A percentile compares a stretch with the other conserved stretches of the same genome.
Evolutionary conservation across 2,329 filamentous ascomycete species (phyloP).

Genomic region (Colletotrichum tabaci): DNA sequence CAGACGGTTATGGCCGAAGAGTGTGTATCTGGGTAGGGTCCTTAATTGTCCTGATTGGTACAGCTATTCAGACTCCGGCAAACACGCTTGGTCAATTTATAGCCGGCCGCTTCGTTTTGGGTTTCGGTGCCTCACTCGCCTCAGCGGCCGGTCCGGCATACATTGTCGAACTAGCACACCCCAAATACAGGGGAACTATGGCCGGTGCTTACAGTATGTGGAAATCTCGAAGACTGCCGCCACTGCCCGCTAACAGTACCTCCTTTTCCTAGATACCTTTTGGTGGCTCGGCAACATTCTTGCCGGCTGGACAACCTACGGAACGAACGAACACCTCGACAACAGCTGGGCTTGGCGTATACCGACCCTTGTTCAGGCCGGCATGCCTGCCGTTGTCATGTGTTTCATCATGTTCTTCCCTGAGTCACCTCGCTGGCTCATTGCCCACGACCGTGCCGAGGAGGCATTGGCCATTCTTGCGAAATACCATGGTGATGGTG

Average conservation of each 20-base stretch:
- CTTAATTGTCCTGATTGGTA: constrained; percentile 62
- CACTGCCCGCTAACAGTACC: not conserved
- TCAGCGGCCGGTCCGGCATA: constrained; percentile 74
- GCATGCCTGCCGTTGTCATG: constrained; percentile 59
- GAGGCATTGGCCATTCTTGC: constrained; percentile 70
- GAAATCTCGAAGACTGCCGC: no score
- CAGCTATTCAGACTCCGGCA: constrained; percentile 59
- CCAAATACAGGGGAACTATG: constrained; percentile 67
- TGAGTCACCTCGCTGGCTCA: constrained; percentile 81
- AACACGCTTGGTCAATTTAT: constrained; percentile 63
- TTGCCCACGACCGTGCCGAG: constrained; percentile 70
- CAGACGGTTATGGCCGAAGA: constrained; percentile 65
- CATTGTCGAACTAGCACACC: constrained; percentile 74
- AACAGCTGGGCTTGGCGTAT: constrained; percentile 69
- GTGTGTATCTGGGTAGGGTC: constrained; percentile 66
- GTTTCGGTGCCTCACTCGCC: constrained; percentile 71
- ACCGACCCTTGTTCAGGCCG: constrained; percentile 68
- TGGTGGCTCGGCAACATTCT: constrained; percentile 62
- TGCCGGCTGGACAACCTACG: constrained; percentile 57
- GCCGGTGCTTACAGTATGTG: constrained; percentile 69
- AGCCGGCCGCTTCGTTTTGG: constrained; percentile 54
- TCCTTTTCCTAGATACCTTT: constrained; percentile 53
- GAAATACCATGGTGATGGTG: constrained; percentile 73
- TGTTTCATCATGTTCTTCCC: constrained; percentile 78
- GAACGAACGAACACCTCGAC: constrained; percentile 48